Evolutionary conservation across 78 protist species (phyloP).

Genomic region (Bodo saltans): DNA sequence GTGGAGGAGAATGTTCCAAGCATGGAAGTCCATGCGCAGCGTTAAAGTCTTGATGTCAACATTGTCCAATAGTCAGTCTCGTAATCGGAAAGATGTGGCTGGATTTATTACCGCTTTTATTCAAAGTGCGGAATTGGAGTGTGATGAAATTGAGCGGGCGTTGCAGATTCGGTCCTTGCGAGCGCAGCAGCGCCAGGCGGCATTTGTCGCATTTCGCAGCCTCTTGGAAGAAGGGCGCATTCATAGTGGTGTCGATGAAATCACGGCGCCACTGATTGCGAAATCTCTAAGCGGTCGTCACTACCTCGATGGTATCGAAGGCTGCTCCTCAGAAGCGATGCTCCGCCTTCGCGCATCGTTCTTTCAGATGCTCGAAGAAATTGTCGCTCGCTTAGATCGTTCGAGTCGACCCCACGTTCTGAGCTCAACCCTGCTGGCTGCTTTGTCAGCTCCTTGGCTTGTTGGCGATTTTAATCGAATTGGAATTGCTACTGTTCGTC

Average conservation of each 20-base stretch:
- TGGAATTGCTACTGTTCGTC: neutral
- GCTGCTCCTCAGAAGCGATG: neutral
- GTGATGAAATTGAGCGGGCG: neutral
- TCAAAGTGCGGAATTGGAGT: neutral
- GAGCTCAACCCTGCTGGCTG: too few relatives aligned
- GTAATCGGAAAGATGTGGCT: neutral
- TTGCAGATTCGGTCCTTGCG: neutral
- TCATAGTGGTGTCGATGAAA: neutral
- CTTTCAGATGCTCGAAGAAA: neutral
- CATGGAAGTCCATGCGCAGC: too few relatives aligned
- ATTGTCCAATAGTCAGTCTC: neutral
- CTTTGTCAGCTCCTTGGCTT: neutral
- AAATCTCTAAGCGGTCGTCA: neutral
- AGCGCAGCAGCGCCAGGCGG: neutral
- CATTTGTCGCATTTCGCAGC: neutral
- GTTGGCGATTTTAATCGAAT: neutral
- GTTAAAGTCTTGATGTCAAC: too few relatives aligned
- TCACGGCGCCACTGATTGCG: neutral
- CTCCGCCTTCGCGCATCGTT: neutral
- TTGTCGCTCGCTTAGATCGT: neutral
- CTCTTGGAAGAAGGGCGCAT: neutral
- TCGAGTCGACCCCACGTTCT: too few relatives aligned
- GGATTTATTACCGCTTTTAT: neutral
- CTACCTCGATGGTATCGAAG: neutral
- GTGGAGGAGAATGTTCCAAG: too few relatives aligned